Evolutionary conservation across 2,329 filamentous ascomycete genomes (phyloP), one percentile per base, ranked within the genome.

Genomic region (Epichloe glyceriae): DNA sequence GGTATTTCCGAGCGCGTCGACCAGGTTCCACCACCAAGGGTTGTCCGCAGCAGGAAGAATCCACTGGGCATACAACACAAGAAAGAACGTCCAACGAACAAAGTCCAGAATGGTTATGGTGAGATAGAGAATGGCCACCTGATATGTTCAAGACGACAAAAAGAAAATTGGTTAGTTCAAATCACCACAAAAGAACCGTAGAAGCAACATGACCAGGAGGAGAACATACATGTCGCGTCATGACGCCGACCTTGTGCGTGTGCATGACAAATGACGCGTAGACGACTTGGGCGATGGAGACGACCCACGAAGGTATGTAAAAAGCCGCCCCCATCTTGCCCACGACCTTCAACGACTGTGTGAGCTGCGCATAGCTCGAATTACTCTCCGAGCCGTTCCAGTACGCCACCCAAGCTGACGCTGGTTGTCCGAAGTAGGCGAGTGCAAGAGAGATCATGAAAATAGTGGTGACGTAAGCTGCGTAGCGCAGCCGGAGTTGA

Each of bases 381-480:
- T 53, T 53, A 46, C 38, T 53, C 30, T 53, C 49, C 6, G 52
- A 40, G 12, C 52, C 46, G 38, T 46, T 53, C 52, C 49, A 53
- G 40, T 53, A 53, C 3, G 52, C 52, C 4, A 47, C 40, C 52
- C 52, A 53, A 22, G 52, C 46, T 2, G 49, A 37, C 5, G 46
- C 45, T n/a, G 52, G 52, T 12, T 53, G 52, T 17, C 49, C 52
- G 46, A 53, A 53, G 19, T 53, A 53, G 46, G 52, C 37, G 15
- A 51, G 19, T 2, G 38, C 49, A 10, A 51, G 8, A 4, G 38
- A 26, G n/a, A 46, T 2, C 5, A 53, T 33, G 17, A 51, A 22
- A 5, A 46, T 15, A 5, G 46, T 39, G 26, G 41, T 38, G 14
- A 20, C 41, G 34, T 51, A 51, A 5, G 49, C 46, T 4, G 48